Evolutionary conservation across 1,284 basidiomycete species (phyloP).

Genomic region (Crucibulum parvulum): DNA sequence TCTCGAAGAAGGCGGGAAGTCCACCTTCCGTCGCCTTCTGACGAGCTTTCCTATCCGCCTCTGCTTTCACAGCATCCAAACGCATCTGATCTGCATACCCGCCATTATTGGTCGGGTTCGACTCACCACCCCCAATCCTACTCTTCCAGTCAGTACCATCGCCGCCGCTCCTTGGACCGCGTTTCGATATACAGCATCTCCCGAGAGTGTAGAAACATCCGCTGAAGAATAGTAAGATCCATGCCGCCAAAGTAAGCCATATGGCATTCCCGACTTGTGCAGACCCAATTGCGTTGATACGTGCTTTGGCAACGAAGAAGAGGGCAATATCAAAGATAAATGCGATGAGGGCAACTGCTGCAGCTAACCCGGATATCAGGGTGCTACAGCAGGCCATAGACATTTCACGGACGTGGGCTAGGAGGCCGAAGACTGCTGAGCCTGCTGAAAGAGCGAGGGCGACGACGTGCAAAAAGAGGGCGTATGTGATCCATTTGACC

Average conservation of each 20-base stretch:
- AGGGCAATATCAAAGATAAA: slow-evolving; percentile 89
- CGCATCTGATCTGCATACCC: slow-evolving; percentile 69
- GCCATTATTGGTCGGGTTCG: slow-evolving; percentile 29
- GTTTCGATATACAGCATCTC: slow-evolving; percentile 73
- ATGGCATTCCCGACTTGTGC: slow-evolving; percentile 82
- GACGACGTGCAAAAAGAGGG: slow-evolving; percentile 87
- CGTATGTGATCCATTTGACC: slow-evolving; percentile 92
- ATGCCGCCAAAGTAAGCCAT: slow-evolving; percentile 88
- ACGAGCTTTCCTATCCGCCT: slow-evolving; percentile 78
- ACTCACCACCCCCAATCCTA: slow-evolving; percentile 30
- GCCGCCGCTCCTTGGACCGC: slow-evolving; percentile 50
- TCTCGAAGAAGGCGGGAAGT: slow-evolving; percentile 77
- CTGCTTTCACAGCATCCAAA: slow-evolving; percentile 82
- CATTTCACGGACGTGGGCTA: slow-evolving; percentile 87
- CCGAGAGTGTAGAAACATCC: slow-evolving; percentile 87
- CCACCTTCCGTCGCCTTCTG: slow-evolving; percentile 70
- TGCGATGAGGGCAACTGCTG: slow-evolving; percentile 75
- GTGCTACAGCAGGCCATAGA: slow-evolving; percentile 87
- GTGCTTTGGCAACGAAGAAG: slow-evolving; percentile 84
- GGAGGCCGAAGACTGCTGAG: slow-evolving; percentile 79
- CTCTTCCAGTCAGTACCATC: slow-evolving; percentile 7
- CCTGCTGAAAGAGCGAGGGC: slow-evolving; percentile 77
- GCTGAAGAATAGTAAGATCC: slow-evolving; percentile 83
- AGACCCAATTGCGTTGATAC: slow-evolving; percentile 77
- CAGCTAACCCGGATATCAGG: slow-evolving; percentile 81